Base-by-base conservation (phyloP, 768 basidiomycete genomes). In the Leccinum barrowsii region DNA sequence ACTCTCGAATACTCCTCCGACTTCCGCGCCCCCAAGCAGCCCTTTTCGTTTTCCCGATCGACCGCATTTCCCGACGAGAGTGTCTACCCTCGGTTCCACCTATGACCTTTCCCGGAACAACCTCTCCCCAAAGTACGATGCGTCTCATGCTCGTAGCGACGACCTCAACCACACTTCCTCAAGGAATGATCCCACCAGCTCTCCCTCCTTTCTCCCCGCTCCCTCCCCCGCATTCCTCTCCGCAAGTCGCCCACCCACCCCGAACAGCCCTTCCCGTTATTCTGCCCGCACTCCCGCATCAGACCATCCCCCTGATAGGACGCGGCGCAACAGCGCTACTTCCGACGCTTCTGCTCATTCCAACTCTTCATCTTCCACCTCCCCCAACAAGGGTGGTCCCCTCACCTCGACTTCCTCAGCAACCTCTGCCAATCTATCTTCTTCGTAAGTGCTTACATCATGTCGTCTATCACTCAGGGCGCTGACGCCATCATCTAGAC, bases 241-340 rank as follows among this genome's bases (percentile, higher is more conserved):
- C 62, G 77, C 79, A 52, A 85, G 80, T 74, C 83, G 83, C 61
- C 82, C 86, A n/a, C 74, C 80, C 37, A 86, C 83, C 12, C 82
- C 87, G 54, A 79, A 79, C 65, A 75, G 76, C 65, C 51, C 58
- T 2, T 78, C 81, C 55, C 74, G 68, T 64, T 77, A 75, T 60
- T 74, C 79, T 61, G 74, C 74, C 70, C 78, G 77, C 30, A 76
- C 80, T 32, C 83, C 82, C 57, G 80, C 82, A 57, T 83, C 81
- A 30, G 81, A 82, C 52, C 76, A 82, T 65, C 79, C 80, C 57
- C 80, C 81, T 55, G 77, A 77, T 42, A 78, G 78, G 50, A 67
- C 72, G 42, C 82, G 78, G 56, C 79, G 73, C 34, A 73, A 76
- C 55, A 85, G 81, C 58, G 67, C 70, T 28, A 73, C 72, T 44